Conservation (phyloP, 371 early-diverging fungal species). For the Mucor racemosus region DNA sequence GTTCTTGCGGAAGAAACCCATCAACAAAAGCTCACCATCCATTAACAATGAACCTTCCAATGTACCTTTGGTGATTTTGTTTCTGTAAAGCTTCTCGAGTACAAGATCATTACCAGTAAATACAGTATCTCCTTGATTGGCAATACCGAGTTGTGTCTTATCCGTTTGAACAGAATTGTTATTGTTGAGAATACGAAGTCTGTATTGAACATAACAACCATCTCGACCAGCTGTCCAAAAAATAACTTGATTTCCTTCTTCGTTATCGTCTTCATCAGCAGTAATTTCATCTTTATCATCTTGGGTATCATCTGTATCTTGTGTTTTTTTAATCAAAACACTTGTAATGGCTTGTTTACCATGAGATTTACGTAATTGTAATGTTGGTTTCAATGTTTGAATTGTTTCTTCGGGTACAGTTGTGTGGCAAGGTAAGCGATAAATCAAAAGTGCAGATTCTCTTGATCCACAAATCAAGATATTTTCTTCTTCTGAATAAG, state of each 20-base stretch:
- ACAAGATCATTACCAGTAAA: conserved; percentile 35
- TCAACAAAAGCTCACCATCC: conserved; percentile 61
- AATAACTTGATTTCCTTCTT: conserved; percentile 39
- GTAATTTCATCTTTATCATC: conserved; percentile 22
- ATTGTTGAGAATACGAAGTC: conserved; percentile 38
- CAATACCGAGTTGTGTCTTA: conserved; percentile 37
- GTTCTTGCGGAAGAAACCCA: conserved; percentile 74
- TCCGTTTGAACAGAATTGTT: conserved; percentile 9
- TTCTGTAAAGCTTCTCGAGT: conserved; percentile 62
- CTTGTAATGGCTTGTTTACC: conserved; percentile 61
- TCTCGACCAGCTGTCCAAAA: conserved; percentile 76
- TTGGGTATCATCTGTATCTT: background rate
- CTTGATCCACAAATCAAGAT: conserved; percentile 65
- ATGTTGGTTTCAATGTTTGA: conserved; percentile 24
- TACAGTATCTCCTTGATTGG: conserved; percentile 41
- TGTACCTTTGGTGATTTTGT: conserved; percentile 77
- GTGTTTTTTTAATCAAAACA: conserved; percentile 30
- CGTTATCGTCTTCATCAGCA: conserved; percentile 28
- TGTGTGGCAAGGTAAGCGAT: conserved; percentile 40
- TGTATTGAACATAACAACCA: conserved; percentile 67
- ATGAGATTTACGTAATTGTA: conserved; percentile 51
- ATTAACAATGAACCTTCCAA: conserved; percentile 63
- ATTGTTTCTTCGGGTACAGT: conserved; percentile 3
- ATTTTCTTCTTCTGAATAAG: conserved; percentile 44
- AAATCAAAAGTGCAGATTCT: conserved; percentile 63